phyloP scores from a whole-genome alignment of 495 filamentous ascomycete genomes.

The Penicilliopsis zonata region DNA sequence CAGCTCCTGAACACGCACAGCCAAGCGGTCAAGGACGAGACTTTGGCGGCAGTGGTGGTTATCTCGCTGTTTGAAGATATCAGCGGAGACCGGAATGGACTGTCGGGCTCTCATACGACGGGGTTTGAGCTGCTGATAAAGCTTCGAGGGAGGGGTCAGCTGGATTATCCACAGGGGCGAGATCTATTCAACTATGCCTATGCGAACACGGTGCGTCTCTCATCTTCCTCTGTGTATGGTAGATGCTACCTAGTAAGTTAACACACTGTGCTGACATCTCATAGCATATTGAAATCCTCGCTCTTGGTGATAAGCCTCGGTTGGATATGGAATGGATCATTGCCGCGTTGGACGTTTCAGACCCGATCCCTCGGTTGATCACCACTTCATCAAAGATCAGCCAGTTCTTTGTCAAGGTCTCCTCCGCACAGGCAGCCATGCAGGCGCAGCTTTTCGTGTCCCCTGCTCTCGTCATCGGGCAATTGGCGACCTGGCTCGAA shows the following conservation, averaged over 20 bases:
- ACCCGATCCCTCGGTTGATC: conserved; percentile 28
- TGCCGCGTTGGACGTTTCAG: conserved; percentile 14
- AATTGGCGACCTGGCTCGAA: conserved; percentile 14
- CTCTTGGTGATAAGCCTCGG: conserved; percentile 21
- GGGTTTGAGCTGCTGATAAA: conserved; percentile 30
- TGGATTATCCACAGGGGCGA: conserved; percentile 21
- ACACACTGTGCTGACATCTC: conserved; percentile 1
- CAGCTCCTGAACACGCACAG: conserved; percentile 16
- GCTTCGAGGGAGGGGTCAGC: conserved; percentile 20
- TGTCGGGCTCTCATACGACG: conserved; percentile 28
- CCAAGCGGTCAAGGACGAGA: conserved; percentile 27
- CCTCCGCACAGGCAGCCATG: conserved; percentile 4
- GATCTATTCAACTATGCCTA: conserved; percentile 32
- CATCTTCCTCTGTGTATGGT: too few relatives aligned
- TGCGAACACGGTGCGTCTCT: conserved; percentile 27
- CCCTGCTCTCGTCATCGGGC: background rate
- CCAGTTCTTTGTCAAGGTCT: conserved; percentile 15
- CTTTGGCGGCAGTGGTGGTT: conserved; percentile 27
- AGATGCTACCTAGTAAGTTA: background rate
- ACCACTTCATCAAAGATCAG: conserved; percentile 20
- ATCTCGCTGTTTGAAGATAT: conserved; percentile 32
- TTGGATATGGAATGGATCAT: conserved; percentile 20
- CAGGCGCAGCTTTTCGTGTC: background rate
- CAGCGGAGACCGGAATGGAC: conserved; percentile 24
- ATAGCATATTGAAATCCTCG: conserved; percentile 29